These are phyloP conservation scores for Cercophora sp. DNA, from an alignment of 495 filamentous ascomycete species.

Conservation along the genomic window DNA sequence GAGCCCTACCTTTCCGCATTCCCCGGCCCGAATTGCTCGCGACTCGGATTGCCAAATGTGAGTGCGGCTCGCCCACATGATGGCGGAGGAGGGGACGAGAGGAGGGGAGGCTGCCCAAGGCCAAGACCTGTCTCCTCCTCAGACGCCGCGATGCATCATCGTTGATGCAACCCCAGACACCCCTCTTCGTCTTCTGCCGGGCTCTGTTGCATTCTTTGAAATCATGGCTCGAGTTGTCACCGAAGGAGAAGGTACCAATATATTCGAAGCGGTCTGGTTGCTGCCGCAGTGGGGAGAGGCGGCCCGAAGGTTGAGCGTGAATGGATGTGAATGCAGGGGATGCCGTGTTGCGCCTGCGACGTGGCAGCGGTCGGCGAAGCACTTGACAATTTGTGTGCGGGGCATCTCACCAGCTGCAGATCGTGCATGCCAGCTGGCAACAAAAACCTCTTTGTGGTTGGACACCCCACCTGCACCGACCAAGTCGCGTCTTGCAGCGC, in stretches of 20 bases:
- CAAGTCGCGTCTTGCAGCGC: slow-evolving; percentile 14
- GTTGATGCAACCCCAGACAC: slow-evolving; percentile 7
- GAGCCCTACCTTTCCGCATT: too few species aligned
- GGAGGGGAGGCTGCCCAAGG: too few species aligned
- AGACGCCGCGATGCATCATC: background rate
- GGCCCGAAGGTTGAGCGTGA: background rate
- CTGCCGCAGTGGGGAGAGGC: background rate
- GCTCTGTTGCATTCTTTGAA: too few species aligned
- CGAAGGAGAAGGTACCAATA: background rate
- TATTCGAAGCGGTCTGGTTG: background rate
- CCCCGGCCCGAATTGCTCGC: too few species aligned
- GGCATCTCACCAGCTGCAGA: background rate
- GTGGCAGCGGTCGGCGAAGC: background rate
- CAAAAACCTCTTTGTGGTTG: too few species aligned
- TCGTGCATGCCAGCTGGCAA: background rate
- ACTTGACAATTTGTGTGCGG: background rate
- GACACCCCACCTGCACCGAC: too few species aligned
- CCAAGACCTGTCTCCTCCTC: too few species aligned
- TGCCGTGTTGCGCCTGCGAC: background rate
- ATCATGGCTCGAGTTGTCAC: too few species aligned
- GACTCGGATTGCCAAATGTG: too few species aligned
- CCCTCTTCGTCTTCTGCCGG: too few species aligned
- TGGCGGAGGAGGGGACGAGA: background rate
- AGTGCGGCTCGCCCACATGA: too few species aligned
- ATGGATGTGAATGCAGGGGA: background rate